Percentiles rank a stretch among this genome's conserved stretches.
phyloP scores from a whole-genome alignment of 768 basidiomycete genomes.

The Tylopilus felleus region DNA sequence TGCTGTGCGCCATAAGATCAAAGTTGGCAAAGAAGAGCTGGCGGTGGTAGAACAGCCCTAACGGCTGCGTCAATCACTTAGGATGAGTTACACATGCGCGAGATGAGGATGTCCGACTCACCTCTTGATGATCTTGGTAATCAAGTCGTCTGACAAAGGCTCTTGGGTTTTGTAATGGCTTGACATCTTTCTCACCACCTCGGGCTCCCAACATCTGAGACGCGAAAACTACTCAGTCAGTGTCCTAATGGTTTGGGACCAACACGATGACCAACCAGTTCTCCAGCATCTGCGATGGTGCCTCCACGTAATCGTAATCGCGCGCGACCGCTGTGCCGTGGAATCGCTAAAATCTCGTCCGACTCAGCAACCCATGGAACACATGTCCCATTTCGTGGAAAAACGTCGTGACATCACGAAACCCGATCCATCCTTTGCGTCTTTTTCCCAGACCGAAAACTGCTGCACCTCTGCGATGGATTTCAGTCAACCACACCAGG shows the following conservation, averaged over 20 bases:
- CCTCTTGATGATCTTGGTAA: constrained; percentile 80
- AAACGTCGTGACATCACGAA: constrained; percentile 88
- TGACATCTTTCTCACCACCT: constrained; percentile 73
- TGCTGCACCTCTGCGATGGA: constrained; percentile 66
- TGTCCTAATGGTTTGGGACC: not conserved
- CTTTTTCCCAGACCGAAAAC: constrained; percentile 82
- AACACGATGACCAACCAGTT: constrained; percentile 57
- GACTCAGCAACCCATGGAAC: no score
- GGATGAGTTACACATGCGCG: not conserved
- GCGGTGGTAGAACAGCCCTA: constrained; percentile 69
- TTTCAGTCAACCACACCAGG: not conserved
- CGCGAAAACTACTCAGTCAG: not conserved
- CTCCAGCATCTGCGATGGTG: constrained; percentile 90
- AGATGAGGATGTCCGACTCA: constrained; percentile 20
- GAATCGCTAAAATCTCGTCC: no score
- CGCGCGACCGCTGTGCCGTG: constrained; percentile 78
- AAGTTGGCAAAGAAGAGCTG: constrained; percentile 72
- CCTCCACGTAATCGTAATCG: constrained; percentile 91
- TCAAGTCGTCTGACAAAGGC: constrained; percentile 62
- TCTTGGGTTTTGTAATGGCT: constrained; percentile 74
- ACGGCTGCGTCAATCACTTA: constrained; percentile 37
- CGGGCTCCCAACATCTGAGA: constrained; percentile 74
- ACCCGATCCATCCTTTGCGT: no score
- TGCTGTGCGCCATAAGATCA: constrained; percentile 25
- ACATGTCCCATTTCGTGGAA: constrained; percentile 76